Evolutionary conservation across 164 flowering plant species (phyloP).

Genomic region (Berberis vulgaris): DNA sequence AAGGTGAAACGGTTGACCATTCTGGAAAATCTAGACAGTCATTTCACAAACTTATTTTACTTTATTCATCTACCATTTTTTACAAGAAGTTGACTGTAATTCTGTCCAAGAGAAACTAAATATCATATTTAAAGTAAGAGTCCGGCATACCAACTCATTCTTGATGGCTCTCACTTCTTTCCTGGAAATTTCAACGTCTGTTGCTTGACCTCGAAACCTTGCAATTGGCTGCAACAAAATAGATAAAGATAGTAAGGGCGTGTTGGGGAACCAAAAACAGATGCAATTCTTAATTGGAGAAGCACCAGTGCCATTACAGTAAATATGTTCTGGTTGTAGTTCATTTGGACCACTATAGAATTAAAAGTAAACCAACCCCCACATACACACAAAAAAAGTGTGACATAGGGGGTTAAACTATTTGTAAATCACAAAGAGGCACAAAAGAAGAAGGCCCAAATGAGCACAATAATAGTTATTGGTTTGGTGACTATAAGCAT

Average conservation of each 20-base stretch:
- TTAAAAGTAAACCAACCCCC: too few relatives aligned
- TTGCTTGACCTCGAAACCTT: constrained; percentile 88
- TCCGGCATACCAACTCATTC: constrained; percentile 53
- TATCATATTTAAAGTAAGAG: neutral
- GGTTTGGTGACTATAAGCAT: too few relatives aligned
- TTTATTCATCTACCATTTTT: neutral
- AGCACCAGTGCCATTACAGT: neutral
- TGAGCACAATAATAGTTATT: too few relatives aligned
- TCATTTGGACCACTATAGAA: too few relatives aligned
- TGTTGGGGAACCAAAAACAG: neutral
- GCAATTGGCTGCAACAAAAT: constrained; percentile 63
- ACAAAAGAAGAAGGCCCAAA: too few relatives aligned
- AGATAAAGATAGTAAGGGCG: neutral
- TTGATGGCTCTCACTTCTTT: constrained; percentile 70
- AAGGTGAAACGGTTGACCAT: too few relatives aligned
- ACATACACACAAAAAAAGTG: too few relatives aligned
- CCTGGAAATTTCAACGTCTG: constrained; percentile 69
- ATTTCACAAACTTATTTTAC: too few relatives aligned
- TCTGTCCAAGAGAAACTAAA: neutral
- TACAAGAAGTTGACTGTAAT: neutral
- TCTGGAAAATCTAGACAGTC: too few relatives aligned
- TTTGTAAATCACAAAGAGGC: too few relatives aligned
- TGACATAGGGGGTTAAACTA: too few relatives aligned
- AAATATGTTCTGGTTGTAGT: too few relatives aligned
- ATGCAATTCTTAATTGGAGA: neutral